A percentile compares a stretch with the other conserved stretches of the same genome.
phyloP scores from a whole-genome alignment of 805 yeast species.

The Candida ponderosae region DNA sequence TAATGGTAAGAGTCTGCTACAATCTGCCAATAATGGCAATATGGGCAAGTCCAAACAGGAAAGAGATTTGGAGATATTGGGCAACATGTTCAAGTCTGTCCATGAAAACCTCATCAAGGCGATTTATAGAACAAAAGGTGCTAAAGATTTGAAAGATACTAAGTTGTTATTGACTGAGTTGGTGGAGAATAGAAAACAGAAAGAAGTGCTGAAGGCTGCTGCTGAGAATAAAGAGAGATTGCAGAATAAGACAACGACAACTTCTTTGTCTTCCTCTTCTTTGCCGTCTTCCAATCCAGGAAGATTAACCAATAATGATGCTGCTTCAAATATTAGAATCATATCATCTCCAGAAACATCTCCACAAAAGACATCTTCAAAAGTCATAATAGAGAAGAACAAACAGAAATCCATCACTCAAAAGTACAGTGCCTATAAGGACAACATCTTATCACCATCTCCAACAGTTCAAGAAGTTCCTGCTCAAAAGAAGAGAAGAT shows the following conservation, averaged over 20 bases:
- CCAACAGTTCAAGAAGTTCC: slow-evolving; percentile 4
- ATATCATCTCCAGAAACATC: slow-evolving; percentile 19
- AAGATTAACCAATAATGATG: too few species aligned
- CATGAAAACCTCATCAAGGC: slow-evolving; percentile 27
- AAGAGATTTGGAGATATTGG: slow-evolving; percentile 17
- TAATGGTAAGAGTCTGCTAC: slow-evolving; percentile 19
- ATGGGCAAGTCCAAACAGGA: slow-evolving; percentile 4
- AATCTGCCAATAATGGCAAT: slow-evolving; percentile 1
- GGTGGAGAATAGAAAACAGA: slow-evolving; percentile 20
- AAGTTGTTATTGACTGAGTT: slow-evolving; percentile 24
- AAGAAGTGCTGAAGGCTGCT: slow-evolving; percentile 7
- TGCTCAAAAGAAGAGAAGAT: slow-evolving; percentile 26
- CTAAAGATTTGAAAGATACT: slow-evolving; percentile 23
- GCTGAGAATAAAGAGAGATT: too few species aligned
- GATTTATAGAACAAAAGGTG: slow-evolving; percentile 29
- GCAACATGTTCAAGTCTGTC: slow-evolving; percentile 23
- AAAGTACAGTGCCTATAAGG: slow-evolving; percentile 23
- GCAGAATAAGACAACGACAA: too few species aligned
- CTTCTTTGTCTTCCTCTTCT: neutral
- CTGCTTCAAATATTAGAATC: too few species aligned
- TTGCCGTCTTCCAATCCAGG: slow-evolving; percentile 2
- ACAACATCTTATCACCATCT: slow-evolving; percentile 11
- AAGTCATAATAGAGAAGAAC: slow-evolving; percentile 22
- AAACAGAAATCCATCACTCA: slow-evolving; percentile 29
- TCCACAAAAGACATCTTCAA: slow-evolving; percentile 23